Percentiles rank a stretch among this genome's conserved stretches.
phyloP scores from a whole-genome alignment of 345 rosid species.

The Kernera saxatilis region DNA sequence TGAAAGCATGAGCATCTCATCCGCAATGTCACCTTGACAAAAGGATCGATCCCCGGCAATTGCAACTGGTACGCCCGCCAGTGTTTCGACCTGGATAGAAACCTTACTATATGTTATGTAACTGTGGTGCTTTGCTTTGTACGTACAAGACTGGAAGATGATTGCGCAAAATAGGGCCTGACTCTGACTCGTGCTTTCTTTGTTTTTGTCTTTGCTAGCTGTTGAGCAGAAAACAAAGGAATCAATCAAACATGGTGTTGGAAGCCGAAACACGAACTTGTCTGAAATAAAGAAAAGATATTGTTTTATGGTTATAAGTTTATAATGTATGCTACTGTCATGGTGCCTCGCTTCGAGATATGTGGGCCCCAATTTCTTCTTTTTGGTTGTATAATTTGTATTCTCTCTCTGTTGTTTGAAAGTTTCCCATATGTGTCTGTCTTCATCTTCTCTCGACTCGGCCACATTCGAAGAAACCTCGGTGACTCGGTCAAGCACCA shows the following conservation, averaged over 20 bases:
- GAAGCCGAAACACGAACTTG: neutral
- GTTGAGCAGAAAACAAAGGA: constrained; percentile 34
- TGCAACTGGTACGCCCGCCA: constrained; percentile 1
- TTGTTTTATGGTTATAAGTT: too few relatives aligned
- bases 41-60: too few relatives aligned
- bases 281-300: constrained; percentile 8
- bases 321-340: neutral
- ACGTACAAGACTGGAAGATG: constrained; percentile 23
- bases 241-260: neutral
- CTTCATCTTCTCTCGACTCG: neutral
- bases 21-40: constrained; percentile 10
- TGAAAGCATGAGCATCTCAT: constrained; percentile 9
- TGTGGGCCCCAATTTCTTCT: neutral
- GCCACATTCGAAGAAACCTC: neutral
- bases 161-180: neutral
- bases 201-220: constrained; percentile 34
- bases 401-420: neutral
- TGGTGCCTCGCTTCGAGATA: neutral
- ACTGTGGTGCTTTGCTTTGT: neutral
- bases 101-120: neutral
- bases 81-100: neutral
- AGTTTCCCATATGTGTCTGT: neutral
- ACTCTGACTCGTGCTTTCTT: constrained; percentile 13
- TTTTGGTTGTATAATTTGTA: neutral
- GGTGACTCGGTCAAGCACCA: neutral